Conservation (phyloP, 2,329 filamentous ascomycete genomes). For the Pseudogymnoascus sp. region DNA sequence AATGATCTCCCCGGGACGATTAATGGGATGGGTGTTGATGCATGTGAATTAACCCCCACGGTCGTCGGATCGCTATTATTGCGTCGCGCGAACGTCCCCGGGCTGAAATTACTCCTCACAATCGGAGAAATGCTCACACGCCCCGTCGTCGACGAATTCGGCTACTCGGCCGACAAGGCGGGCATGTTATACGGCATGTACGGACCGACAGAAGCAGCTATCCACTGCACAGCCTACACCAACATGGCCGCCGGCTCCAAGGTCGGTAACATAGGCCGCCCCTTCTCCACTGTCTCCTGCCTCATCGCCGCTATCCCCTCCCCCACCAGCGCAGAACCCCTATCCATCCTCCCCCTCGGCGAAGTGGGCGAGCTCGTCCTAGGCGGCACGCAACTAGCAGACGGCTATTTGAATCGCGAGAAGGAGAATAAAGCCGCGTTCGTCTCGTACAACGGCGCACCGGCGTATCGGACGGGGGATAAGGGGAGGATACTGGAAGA, state of each 20-base stretch:
- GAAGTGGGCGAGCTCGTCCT: constrained; percentile 59
- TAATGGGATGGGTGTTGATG: constrained; percentile 60
- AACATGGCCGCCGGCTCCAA: constrained; percentile 47
- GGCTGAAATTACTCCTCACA: constrained; percentile 64
- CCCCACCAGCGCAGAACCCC: constrained; percentile 13
- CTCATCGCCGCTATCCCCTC: constrained; percentile 23
- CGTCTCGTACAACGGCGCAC: constrained; percentile 30
- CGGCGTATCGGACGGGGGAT: constrained; percentile 30
- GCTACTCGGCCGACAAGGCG: constrained; percentile 37
- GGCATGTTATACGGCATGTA: constrained; percentile 89
- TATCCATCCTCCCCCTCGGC: constrained; percentile 23
- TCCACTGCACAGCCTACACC: constrained; percentile 75
- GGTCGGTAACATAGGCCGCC: constrained; percentile 64
- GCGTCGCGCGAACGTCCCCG: constrained; percentile 56
- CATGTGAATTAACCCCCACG: constrained; percentile 81
- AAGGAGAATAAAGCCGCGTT: constrained; percentile 68
- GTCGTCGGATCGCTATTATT: constrained; percentile 71
- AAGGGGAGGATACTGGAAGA: constrained; percentile 60
- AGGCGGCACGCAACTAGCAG: constrained; percentile 70
- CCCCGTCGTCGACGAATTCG: constrained; percentile 71
- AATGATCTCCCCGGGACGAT: constrained; percentile 65
- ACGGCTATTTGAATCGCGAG: constrained; percentile 71
- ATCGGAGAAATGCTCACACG: constrained; percentile 89
- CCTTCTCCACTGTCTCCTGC: constrained; percentile 61
- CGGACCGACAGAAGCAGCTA: constrained; percentile 83